Evolutionary conservation across 164 flowering plant genomes (phyloP), one percentile per base, ranked within the genome.

Genomic region (Vitis amurensis): DNA sequence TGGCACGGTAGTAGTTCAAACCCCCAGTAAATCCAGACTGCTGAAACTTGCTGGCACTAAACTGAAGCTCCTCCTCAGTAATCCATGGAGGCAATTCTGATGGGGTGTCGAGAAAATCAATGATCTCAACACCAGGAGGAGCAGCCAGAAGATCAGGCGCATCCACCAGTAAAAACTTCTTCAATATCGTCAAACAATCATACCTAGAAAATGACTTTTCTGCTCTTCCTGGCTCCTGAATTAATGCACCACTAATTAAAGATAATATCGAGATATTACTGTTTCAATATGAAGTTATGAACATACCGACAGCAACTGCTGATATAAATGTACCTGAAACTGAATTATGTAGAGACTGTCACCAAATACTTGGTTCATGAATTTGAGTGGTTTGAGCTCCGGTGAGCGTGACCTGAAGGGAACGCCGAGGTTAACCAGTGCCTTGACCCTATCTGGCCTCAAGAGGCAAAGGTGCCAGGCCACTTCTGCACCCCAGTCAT

Each of bases 401-500:
- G 68, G 73, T 59, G 68, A 47, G 47, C 82, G 60, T 11, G 80
- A 78, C 31, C 71, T 19, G 59, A 60, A 81, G 12, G 82, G 75
- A 48, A 78, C 80, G 8, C 71, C 58, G 2, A 75, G 17, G 8
- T 63, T 61, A 50, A 78, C 84, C 19, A 69, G 75, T 1, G 84
- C 84, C 68, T 55, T 78, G 16, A 81, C 79, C 63, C 75, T 49
- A 51, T 81, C 81, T 2, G 84, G 84, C 68, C 80, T 63, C 7
- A 65, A 62, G 19, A 75, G 60, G 51, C 74, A 70, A 3, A 75
- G 74, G 53, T 61, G 31, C 78, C 75, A 76, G 8, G 74, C 78
- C 2, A 76, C 27, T 10, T 59, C 60, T 19, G 84, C 81, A 9
- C 81, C 84, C 81, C 81, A 80, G 63, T 80, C 84, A 60, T 80